Percentiles rank a stretch among this genome's conserved stretches.
phyloP scores from a whole-genome alignment of 2,329 filamentous ascomycete species.

The Cladosporium sp. region DNA sequence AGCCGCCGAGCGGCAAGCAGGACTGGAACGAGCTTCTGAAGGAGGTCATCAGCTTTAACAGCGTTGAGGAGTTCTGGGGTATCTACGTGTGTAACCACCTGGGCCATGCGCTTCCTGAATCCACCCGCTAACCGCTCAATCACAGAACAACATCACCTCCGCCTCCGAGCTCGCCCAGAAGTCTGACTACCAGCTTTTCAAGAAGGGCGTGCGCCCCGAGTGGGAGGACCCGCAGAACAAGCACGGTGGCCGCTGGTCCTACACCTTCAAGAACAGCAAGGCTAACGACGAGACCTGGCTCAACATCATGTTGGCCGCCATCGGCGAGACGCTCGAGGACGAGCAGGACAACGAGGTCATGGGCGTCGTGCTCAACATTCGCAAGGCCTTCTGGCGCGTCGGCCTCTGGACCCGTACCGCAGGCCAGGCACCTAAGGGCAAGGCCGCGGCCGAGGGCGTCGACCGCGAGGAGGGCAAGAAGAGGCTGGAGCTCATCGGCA shows the following conservation, averaged over 20 bases:
- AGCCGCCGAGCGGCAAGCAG: constrained; percentile 88
- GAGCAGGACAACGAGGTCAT: constrained; percentile 95
- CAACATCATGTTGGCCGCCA: constrained; percentile 91
- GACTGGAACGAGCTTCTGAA: constrained; percentile 99
- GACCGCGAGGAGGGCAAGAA: constrained; percentile 71
- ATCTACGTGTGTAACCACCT: constrained; percentile 70
- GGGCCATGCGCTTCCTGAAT: background rate
- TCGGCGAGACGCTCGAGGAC: constrained; percentile 94
- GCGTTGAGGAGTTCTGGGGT: constrained; percentile 99
- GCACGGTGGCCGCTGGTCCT: constrained; percentile 98
- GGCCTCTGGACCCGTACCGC: constrained; percentile 95
- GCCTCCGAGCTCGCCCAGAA: constrained; percentile 94
- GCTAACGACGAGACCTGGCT: constrained; percentile 98
- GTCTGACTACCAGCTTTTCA: constrained; percentile 99
- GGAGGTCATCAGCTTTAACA: constrained; percentile 97
- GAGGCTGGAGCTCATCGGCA: constrained; percentile 75
- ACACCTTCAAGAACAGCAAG: constrained; percentile 92
- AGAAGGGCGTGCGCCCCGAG: constrained; percentile 90
- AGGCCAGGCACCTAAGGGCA: constrained; percentile 71
- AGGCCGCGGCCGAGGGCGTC: constrained; percentile 32
- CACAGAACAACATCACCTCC: constrained; percentile 93
- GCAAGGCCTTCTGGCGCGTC: constrained; percentile 96
- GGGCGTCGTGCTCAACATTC: constrained; percentile 98
- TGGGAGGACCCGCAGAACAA: constrained; percentile 99
- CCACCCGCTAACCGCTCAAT: background rate